Conservation (phyloP, 805 yeast genomes). For the Metschnikowia koreensis region DNA sequence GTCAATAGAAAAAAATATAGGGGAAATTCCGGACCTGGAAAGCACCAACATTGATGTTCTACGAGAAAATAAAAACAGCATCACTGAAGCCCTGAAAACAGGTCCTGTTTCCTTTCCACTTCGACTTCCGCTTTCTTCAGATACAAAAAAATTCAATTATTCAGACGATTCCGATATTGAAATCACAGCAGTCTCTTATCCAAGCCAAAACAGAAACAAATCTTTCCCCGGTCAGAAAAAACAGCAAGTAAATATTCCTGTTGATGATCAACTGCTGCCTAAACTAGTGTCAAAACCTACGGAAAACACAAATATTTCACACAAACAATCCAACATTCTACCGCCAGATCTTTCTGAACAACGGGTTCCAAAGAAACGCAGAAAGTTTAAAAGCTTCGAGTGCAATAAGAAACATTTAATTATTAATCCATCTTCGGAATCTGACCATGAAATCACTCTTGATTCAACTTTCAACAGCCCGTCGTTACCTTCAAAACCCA, state of each 20-base stretch:
- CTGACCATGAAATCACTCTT: conserved; percentile 7
- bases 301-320: background rate
- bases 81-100: too few species aligned
- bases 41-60: too few species aligned
- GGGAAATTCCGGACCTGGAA: too few species aligned
- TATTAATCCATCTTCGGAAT: conserved; percentile 22
- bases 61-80: too few species aligned
- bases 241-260: background rate
- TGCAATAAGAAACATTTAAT: conserved; percentile 8
- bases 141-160: too few species aligned
- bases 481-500: background rate
- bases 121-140: too few species aligned
- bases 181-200: background rate
- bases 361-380: background rate
- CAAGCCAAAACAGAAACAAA: background rate
- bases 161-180: background rate
- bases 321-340: background rate
- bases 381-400: conserved; percentile 7
- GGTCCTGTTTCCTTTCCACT: too few species aligned
- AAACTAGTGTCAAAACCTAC: background rate
- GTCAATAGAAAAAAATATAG: too few species aligned
- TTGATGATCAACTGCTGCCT: background rate
- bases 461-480: background rate
- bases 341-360: background rate
- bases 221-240: background rate